Percentiles rank a stretch among this genome's conserved stretches.
These are phyloP conservation scores for Penicillium odoratum DNA, from an alignment of 495 filamentous ascomycete species.

Conservation along the genomic window DNA sequence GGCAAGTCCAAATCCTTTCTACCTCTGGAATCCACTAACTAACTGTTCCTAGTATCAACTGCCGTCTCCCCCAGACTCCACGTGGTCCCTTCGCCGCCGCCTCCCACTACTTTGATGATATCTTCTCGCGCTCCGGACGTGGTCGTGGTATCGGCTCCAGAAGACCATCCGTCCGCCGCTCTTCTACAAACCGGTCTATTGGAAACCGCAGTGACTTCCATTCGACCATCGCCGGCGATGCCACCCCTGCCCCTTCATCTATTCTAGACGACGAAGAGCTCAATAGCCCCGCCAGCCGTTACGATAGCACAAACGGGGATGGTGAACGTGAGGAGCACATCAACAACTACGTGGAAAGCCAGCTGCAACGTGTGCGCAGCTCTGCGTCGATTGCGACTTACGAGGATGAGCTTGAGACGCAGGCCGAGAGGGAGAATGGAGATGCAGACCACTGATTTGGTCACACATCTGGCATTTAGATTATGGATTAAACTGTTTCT, in stretches of 20 bases:
- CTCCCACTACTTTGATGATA: slow-evolving; percentile 92
- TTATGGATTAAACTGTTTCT: background rate
- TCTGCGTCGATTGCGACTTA: slow-evolving; percentile 50
- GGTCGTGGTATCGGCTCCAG: slow-evolving; percentile 36
- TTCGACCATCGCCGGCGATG: slow-evolving; percentile 38
- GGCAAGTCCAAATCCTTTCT: slow-evolving; percentile 53
- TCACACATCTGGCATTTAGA: background rate
- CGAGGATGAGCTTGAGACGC: slow-evolving; percentile 62
- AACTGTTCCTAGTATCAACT: slow-evolving; percentile 63
- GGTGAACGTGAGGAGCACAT: slow-evolving; percentile 63
- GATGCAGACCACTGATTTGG: slow-evolving; percentile 5
- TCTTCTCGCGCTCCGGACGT: slow-evolving; percentile 58
- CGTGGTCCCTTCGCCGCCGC: slow-evolving; percentile 80
- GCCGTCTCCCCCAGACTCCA: slow-evolving; percentile 89
- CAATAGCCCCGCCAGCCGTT: slow-evolving; percentile 30
- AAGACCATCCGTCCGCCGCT: slow-evolving; percentile 65
- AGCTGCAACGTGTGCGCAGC: slow-evolving; percentile 64
- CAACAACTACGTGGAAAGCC: slow-evolving; percentile 67
- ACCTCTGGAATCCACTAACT: slow-evolving; percentile 11
- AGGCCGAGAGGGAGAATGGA: slow-evolving; percentile 38
- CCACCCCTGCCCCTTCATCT: slow-evolving; percentile 27
- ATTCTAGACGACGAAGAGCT: slow-evolving; percentile 34
- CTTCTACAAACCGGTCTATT: slow-evolving; percentile 83
- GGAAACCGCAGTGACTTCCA: slow-evolving; percentile 80
- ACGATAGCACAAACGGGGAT: slow-evolving; percentile 41